These are phyloP conservation scores for Backusella tuberculispora DNA, from an alignment of 192 early-diverging fungal genomes.

Conservation along the genomic window DNA sequence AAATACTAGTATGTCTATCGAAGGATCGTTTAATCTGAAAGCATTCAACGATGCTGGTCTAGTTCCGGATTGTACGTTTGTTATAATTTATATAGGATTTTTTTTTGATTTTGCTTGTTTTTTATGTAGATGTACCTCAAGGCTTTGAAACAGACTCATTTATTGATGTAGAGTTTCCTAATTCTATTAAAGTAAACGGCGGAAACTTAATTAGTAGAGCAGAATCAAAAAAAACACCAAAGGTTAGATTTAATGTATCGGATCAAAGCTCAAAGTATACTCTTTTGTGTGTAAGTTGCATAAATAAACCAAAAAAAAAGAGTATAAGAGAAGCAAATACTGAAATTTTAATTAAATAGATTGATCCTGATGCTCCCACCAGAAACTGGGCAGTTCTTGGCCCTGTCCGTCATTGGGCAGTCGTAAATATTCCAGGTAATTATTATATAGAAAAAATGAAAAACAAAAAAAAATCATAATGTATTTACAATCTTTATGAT, in stretches of 20 bases:
- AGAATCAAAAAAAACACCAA: neutral
- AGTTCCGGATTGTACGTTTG: neutral
- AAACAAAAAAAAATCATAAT: neutral
- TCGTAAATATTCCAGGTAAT: slow-evolving; percentile 52
- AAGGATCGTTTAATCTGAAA: neutral
- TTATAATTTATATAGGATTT: neutral
- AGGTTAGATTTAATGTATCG: neutral
- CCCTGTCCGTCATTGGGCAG: slow-evolving; percentile 59
- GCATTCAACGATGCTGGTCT: neutral
- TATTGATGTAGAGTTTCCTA: slow-evolving; percentile 1
- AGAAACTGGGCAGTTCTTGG: slow-evolving; percentile 42
- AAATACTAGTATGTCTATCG: neutral
- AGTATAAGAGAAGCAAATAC: neutral
- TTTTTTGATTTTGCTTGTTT: neutral
- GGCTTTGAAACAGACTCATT: neutral
- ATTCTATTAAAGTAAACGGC: neutral
- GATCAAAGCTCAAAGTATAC: neutral
- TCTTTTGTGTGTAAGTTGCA: slow-evolving; percentile 1
- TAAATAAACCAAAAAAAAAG: neutral
- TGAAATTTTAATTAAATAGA: slow-evolving; percentile 30
- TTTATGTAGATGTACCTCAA: neutral
- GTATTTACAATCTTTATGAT: neutral
- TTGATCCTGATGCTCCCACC: slow-evolving; percentile 62
- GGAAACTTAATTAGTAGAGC: neutral
- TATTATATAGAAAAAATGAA: neutral